Percentiles rank a stretch among this genome's conserved stretches.
Conservation (phyloP, 2,329 filamentous ascomycete species). For the Botrytis fragariae region DNA sequence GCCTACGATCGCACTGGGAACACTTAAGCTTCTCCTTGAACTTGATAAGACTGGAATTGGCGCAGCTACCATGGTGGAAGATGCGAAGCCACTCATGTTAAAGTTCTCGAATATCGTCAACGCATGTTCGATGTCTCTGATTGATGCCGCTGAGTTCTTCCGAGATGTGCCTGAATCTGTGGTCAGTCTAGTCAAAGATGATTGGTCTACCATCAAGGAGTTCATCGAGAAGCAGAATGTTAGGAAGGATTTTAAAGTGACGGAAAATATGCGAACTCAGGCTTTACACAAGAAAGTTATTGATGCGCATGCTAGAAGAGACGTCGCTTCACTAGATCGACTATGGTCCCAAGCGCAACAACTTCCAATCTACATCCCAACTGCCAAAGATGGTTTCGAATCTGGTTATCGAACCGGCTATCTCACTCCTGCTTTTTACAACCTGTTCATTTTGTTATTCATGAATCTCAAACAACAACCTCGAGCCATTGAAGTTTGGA, state of each 20-base stretch:
- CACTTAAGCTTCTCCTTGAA: conserved; percentile 31
- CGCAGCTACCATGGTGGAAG: neutral
- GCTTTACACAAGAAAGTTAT: conserved; percentile 27
- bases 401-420: conserved; percentile 19
- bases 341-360: conserved; percentile 32
- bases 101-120: neutral
- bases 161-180: conserved; percentile 17
- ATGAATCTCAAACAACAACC: conserved; percentile 44
- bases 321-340: conserved; percentile 28
- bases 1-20: conserved; percentile 32
- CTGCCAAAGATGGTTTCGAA: neutral
- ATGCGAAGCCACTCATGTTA: conserved; percentile 2
- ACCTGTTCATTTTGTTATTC: conserved; percentile 48
- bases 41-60: conserved; percentile 1
- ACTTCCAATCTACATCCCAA: conserved; percentile 26
- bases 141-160: conserved; percentile 5
- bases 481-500: conserved; percentile 54
- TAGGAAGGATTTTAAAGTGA: neutral
- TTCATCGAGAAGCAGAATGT: neutral
- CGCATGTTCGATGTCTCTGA: conserved; percentile 3
- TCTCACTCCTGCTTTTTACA: conserved; percentile 40
- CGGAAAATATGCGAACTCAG: neutral
- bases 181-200: conserved; percentile 25
- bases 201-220: conserved; percentile 25
- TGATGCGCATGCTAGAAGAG: conserved; percentile 28